Percentiles rank a stretch among this genome's conserved stretches.
Conservation (phyloP, 257 asterid species). For the Solanum bukasovii region DNA sequence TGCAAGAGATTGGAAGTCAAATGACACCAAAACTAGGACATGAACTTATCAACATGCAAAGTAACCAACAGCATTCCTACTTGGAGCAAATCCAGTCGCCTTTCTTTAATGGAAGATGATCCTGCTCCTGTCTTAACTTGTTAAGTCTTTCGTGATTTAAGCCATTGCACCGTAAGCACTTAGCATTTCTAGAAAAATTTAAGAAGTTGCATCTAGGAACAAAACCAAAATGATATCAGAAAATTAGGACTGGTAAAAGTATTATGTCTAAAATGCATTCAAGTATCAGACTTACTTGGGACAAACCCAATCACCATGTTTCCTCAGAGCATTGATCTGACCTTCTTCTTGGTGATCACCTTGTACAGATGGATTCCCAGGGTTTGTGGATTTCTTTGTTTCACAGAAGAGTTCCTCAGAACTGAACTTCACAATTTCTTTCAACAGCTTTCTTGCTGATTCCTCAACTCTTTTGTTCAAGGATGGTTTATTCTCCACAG, state of each 20-base stretch:
- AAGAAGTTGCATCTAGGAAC: constrained; percentile 63
- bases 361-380: constrained; percentile 15
- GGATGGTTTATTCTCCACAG: constrained; percentile 65
- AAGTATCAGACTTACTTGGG: constrained; percentile 44
- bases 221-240: neutral
- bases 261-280: neutral
- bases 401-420: constrained; percentile 23
- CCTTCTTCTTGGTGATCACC: constrained; percentile 23
- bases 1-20: constrained; percentile 20
- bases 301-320: constrained; percentile 85
- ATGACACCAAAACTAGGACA: neutral
- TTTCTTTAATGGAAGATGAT: constrained; percentile 69
- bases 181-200: constrained; percentile 65
- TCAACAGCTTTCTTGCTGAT: constrained; percentile 61
- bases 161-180: constrained; percentile 61
- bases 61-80: constrained; percentile 22
- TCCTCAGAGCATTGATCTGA: constrained; percentile 24
- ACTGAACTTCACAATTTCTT: constrained; percentile 52
- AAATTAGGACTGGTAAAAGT: neutral
- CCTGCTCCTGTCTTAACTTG: constrained; percentile 51
- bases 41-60: neutral
- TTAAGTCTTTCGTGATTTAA: constrained; percentile 40
- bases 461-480: constrained; percentile 47
- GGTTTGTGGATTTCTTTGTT: constrained; percentile 10
- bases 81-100: constrained; percentile 89